These are phyloP conservation scores for Dictyostelium intermedium DNA, from an alignment of 78 protist species.

Conservation along the genomic window DNA sequence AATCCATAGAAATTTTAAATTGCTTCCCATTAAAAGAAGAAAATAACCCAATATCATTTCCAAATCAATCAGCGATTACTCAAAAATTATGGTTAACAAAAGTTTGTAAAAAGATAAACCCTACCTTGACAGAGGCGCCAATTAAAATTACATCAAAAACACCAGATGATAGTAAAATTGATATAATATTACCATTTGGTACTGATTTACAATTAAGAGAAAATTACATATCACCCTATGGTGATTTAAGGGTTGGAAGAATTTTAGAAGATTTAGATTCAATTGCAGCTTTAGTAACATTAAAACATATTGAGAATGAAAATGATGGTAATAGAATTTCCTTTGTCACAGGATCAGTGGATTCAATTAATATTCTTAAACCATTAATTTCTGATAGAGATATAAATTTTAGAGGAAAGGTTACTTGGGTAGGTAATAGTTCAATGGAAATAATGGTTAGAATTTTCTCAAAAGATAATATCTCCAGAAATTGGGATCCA, in stretches of 20 bases:
- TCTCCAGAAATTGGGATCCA: constrained; percentile 5
- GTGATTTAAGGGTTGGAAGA: constrained; percentile 69
- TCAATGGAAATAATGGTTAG: constrained; percentile 72
- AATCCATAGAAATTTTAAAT: neutral
- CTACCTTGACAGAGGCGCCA: neutral
- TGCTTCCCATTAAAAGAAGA: no score
- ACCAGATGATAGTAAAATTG: constrained; percentile 31
- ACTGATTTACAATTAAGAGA: constrained; percentile 23
- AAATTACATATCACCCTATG: constrained; percentile 57
- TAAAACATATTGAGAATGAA: constrained; percentile 64
- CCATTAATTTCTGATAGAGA: constrained; percentile 70
- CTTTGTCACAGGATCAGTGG: constrained; percentile 68
- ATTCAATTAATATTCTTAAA: constrained; percentile 32
- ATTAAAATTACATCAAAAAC: constrained; percentile 1
- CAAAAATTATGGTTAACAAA: constrained; percentile 16
- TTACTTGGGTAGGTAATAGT: constrained; percentile 59
- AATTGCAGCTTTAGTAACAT: constrained; percentile 49
- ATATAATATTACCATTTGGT: constrained; percentile 10
- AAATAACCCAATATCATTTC: neutral
- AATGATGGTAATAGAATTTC: constrained; percentile 1
- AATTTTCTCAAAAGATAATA: neutral
- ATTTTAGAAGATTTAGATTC: constrained; percentile 78
- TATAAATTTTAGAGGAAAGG: constrained; percentile 47
- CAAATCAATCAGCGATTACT: constrained; percentile 27
- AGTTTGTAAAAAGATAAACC: neutral